Base-by-base conservation (phyloP, 2,329 filamentous ascomycete genomes). In the Tolypocladium pustulatum region DNA sequence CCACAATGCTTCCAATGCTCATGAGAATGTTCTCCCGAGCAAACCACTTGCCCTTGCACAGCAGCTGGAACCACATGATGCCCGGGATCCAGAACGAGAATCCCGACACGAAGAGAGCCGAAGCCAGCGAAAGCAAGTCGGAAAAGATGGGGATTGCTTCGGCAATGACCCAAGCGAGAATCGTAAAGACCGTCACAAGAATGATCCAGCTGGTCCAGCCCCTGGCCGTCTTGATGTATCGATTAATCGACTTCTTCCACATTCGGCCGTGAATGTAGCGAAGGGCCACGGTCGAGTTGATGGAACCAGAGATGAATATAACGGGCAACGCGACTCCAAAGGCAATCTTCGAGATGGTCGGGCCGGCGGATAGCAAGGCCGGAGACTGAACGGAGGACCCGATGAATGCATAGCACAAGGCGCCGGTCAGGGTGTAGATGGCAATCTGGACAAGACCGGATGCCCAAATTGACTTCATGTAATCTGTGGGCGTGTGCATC, bases 271-370 rank as follows among this genome's bases (percentile, higher is more conserved):
- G 76, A 61, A 80, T 68, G 60, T 79, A 80, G 34, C 77, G 75
- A 3, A 69, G 71, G 37, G 75, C 72, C 15, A 78, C 76, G 1
- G 75, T 77, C 40, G 75, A 77, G 72, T 89, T 86, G 69, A 90
- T 87, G 22, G 88, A 86, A 57, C 87, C 88, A 0, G 87, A 87
- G 61, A 91, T 85, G 65, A 90, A 80, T 67, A 91, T 90, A 57
- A 87, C 89, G 17, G 87, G 87, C 3, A 88, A 75, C 0, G 86
- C 87, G 61, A 90, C 71, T 36, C 86, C 87, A 66, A 87, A 91
- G 2, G 86, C 86, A 9, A 90, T 72, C 67, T 88, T 88, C 54
- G 82, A 81, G 30, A 89, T 71, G 0, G 79, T 64, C 1, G 74
- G 71, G 2, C 82, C 80, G 10, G 87, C 84, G 0, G 85, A 87